Percentiles rank a stretch among this genome's conserved stretches.
These are phyloP conservation scores for Diutina rugosa DNA, from an alignment of 1,139 yeast species.

Conservation along the genomic window DNA sequence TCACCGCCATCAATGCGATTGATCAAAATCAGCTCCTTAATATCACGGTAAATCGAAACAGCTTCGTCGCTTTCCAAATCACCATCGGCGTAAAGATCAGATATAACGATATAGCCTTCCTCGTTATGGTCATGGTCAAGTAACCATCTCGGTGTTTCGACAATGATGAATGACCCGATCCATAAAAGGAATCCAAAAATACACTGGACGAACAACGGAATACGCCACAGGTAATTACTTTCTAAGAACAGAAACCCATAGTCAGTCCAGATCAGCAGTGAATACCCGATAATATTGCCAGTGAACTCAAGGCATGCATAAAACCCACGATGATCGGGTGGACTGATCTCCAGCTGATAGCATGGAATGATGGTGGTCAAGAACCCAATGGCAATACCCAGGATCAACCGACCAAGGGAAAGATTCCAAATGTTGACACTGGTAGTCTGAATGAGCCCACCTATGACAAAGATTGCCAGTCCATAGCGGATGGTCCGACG, in stretches of 20 bases:
- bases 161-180: conserved; percentile 64
- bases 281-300: conserved; percentile 79
- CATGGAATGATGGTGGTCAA: conserved; percentile 93
- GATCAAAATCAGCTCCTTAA: conserved; percentile 38
- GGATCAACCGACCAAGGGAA: conserved; percentile 63
- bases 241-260: conserved; percentile 59
- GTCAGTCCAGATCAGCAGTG: conserved; percentile 85
- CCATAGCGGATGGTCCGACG: conserved; percentile 74
- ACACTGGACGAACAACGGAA: conserved; percentile 69
- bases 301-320: conserved; percentile 89
- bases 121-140: conserved; percentile 80
- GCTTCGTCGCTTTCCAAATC: conserved; percentile 18
- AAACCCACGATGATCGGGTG: conserved; percentile 80
- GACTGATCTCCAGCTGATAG: conserved; percentile 83
- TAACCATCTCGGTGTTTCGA: conserved; percentile 85
- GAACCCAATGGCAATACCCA: conserved; percentile 84
- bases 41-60: conserved; percentile 17
- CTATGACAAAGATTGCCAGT: conserved; percentile 65
- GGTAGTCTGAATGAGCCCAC: conserved; percentile 65
- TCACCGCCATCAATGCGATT: conserved; percentile 63
- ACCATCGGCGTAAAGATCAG: conserved; percentile 34
- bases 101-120: conserved; percentile 53
- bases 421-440: conserved; percentile 36
- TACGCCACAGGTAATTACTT: conserved; percentile 52
- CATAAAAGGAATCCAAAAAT: conserved; percentile 58